These are phyloP conservation scores for Cutaneotrichosporon curvatum DNA, from an alignment of 1,284 basidiomycete species.

Conservation along the genomic window DNA sequence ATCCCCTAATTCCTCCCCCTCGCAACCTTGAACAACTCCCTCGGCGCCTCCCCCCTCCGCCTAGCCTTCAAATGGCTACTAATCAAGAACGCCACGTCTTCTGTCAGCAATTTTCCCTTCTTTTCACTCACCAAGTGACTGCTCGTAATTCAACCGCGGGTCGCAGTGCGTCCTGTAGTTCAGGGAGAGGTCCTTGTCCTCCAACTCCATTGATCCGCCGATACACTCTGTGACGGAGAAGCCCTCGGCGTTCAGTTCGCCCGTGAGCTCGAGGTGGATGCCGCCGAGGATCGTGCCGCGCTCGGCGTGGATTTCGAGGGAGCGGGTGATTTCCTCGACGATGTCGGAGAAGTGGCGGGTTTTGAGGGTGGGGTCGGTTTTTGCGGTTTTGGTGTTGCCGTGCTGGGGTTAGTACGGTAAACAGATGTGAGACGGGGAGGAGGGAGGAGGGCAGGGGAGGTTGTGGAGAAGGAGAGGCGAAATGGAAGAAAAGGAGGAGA, in stretches of 20 bases:
- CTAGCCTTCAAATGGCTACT: slow-evolving; percentile 45
- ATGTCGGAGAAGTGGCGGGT: slow-evolving; percentile 88
- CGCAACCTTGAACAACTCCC: slow-evolving; percentile 24
- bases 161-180: slow-evolving; percentile 51
- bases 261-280: slow-evolving; percentile 94
- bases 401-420: slow-evolving; percentile 1
- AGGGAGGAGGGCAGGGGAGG: not conserved
- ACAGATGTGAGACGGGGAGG: not conserved
- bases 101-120: not conserved
- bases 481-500: too few species aligned
- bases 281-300: slow-evolving; percentile 74
- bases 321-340: slow-evolving; percentile 75
- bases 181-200: slow-evolving; percentile 50
- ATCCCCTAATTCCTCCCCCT: not conserved
- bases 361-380: slow-evolving; percentile 58
- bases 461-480: not conserved
- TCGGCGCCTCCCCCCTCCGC: slow-evolving; percentile 37
- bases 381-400: slow-evolving; percentile 68
- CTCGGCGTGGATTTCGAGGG: slow-evolving; percentile 69
- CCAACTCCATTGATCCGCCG: slow-evolving; percentile 54
- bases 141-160: slow-evolving; percentile 53
- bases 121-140: slow-evolving; percentile 43
- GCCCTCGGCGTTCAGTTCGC: slow-evolving; percentile 85
- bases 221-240: slow-evolving; percentile 61
- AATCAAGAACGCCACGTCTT: slow-evolving; percentile 50